Evolutionary conservation across 2,329 filamentous ascomycete species (phyloP).

Genomic region (Fusarium sacchari): DNA sequence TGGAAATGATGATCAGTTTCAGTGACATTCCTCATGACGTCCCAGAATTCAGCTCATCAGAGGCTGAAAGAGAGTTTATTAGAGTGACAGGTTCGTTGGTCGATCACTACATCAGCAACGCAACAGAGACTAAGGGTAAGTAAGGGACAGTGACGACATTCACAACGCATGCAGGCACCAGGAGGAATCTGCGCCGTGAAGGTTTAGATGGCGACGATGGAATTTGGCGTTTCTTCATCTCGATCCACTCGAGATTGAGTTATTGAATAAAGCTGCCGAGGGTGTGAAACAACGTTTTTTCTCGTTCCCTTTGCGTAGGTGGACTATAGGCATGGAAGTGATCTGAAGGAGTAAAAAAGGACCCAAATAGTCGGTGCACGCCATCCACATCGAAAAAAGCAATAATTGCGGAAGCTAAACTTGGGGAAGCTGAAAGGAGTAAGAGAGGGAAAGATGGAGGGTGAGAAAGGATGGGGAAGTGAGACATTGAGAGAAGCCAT

Average conservation of each 20-base stretch:
- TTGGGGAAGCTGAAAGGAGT: constrained; percentile 17
- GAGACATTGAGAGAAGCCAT: constrained; percentile 29
- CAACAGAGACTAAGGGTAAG: constrained; percentile 4
- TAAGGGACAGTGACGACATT: constrained; percentile 25
- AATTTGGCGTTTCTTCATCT: constrained; percentile 18
- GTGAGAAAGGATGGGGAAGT: constrained; percentile 20
- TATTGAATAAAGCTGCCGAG: background rate
- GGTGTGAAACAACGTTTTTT: constrained; percentile 1
- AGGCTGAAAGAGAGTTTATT: constrained; percentile 6
- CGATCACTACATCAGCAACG: constrained; percentile 16
- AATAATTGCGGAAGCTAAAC: constrained; percentile 22
- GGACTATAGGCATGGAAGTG: background rate
- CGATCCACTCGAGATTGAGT: background rate
- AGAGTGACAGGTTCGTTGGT: constrained; percentile 4
- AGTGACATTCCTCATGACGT: constrained; percentile 1
- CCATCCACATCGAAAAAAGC: constrained; percentile 13
- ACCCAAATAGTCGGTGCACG: constrained; percentile 10
- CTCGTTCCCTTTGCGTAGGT: constrained; percentile 2
- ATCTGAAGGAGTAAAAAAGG: background rate
- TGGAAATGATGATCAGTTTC: background rate
- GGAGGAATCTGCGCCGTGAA: constrained; percentile 12
- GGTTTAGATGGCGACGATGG: constrained; percentile 12
- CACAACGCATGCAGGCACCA: constrained; percentile 12
- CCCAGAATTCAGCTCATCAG: background rate
- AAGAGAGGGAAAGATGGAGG: constrained; percentile 22